Base-by-base conservation (phyloP, 2,329 filamentous ascomycete species). In the Alternaria novae-zelandiae region DNA sequence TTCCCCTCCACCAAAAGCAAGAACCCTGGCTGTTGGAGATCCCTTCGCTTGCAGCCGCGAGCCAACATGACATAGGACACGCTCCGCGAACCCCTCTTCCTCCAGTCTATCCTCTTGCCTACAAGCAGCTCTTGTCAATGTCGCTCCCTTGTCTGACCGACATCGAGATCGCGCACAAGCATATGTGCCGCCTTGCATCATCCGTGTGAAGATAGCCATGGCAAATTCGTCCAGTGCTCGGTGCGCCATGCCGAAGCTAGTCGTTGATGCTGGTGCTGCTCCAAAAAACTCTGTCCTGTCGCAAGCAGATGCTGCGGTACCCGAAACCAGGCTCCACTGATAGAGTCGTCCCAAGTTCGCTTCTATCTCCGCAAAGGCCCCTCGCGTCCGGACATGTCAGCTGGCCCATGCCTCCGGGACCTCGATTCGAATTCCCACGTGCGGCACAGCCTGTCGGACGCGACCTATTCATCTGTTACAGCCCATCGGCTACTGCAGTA, bases 401-500 rank as follows among this genome's bases (percentile, higher is more conserved):
- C 44, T 64, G 51, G 49, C 32, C 17, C 50, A 65, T 65, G 55
- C 15, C n/a, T 59, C 30, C 5, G 13, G 54, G 20, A 28, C 44
- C 25, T 63, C 63, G 59, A 63, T 65, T 44, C 63, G 59, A 65
- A 53, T 59, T 59, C 26, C 59, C 55, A 30, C 36, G 32, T 53
- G 26, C 12, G 41, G 43, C 23, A 26, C 15, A 46, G n/a, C 47
- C 26, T 55, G 21, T 57, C 28, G 32, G 23, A 45, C 54, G 30
- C 30, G 30, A 32, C 30, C 44, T 58, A 41, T 26, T 6, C 44
- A 36, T 45, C 56, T 26, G 23, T 32, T 59, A 12, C 51, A 49
- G 60, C 60, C 41, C 21, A 30, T 17, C 53, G 47, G 54, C 57
- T 54, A 49, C 43, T 54, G 54, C 54, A 49, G 15, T 20, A 47